Evolutionary conservation across 2,329 filamentous ascomycete species (phyloP).

Genomic region (Aureobasidium sp.): DNA sequence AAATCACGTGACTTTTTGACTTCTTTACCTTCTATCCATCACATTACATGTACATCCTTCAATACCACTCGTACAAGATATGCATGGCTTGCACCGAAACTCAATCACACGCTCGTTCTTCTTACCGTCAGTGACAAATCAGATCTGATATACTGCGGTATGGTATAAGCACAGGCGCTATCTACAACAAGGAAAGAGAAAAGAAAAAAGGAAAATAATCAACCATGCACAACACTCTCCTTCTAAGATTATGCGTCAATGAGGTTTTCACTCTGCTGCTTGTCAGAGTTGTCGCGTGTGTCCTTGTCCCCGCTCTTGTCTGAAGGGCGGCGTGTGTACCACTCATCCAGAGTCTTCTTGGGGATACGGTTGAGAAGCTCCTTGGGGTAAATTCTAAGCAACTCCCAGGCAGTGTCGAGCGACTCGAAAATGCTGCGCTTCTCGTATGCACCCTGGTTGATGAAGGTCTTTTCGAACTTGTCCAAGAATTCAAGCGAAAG

Average conservation of each 20-base stretch:
- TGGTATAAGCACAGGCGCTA: slow-evolving; percentile 16
- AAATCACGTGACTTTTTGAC: background rate
- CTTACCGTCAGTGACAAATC: background rate
- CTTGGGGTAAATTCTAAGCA: slow-evolving; percentile 96
- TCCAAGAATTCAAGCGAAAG: slow-evolving; percentile 95
- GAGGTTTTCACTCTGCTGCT: slow-evolving; percentile 25
- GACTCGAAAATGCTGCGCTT: slow-evolving; percentile 86
- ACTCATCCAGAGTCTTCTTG: slow-evolving; percentile 47
- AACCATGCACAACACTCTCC: background rate
- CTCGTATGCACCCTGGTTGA: slow-evolving; percentile 87
- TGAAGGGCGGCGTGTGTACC: slow-evolving; percentile 39
- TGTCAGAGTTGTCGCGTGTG: slow-evolving; percentile 37
- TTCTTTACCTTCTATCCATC: background rate
- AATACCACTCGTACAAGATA: too few relatives aligned
- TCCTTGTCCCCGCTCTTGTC: slow-evolving; percentile 35
- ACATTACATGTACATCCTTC: background rate
- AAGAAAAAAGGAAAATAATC: background rate
- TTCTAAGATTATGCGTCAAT: slow-evolving; percentile 19
- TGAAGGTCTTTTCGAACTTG: slow-evolving; percentile 96
- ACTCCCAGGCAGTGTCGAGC: slow-evolving; percentile 89
- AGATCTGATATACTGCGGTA: slow-evolving; percentile 13
- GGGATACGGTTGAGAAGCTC: slow-evolving; percentile 83
- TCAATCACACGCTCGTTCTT: too few relatives aligned
- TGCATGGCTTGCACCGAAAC: too few relatives aligned
- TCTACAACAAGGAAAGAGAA: slow-evolving; percentile 11